Evolutionary conservation across 768 basidiomycete genomes (phyloP), one percentile per base, ranked within the genome.

Genomic region (Pisolithus sp.): DNA sequence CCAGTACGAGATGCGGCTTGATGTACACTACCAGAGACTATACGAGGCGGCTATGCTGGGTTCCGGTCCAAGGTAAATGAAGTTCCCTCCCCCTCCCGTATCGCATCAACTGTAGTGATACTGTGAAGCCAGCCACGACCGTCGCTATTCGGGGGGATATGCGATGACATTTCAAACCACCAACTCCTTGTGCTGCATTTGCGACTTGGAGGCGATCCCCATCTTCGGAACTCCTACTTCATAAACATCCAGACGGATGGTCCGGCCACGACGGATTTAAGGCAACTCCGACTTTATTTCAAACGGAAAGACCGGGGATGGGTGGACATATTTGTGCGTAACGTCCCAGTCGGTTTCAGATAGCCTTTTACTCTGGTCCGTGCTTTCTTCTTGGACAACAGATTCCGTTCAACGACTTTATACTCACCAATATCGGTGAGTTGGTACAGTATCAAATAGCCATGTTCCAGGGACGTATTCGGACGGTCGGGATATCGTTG

Each of bases 201-300:
- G 10, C 83, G 89, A 15, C 79, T 85, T 53, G 78, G 78, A 23
- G 94, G 93, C 2, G 82, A 90, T 56, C 81, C 83, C 20, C 76
- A 80, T 39, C 87, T 86, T 38, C 80, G 83, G 55, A 82, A 81
- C 57, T 84, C 89, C n/a, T 97, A 93, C 74, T 94, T 87, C 58
- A 86, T 92, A 45, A 97, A 98, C 68, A 72, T 97, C 42, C 93
- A 96, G 66, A 95, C 93, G 3, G 87, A 92, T 47, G 87, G 89
- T 1, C 76, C 81, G 40, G 75, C 89, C 46, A 78, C 82, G 46
- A 86, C 82, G 36, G 92, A 95, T 65, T 72, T 98, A n/a, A 97
- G 89, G 85, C 95, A 96, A 63, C 93, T 96, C 59, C 79, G 90
- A 31, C 73, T 98, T n/a, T 89, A 80, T 68, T 88, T 93, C 64